Conservation (phyloP, 2,329 filamentous ascomycete species). For the Diaporthe citri region DNA sequence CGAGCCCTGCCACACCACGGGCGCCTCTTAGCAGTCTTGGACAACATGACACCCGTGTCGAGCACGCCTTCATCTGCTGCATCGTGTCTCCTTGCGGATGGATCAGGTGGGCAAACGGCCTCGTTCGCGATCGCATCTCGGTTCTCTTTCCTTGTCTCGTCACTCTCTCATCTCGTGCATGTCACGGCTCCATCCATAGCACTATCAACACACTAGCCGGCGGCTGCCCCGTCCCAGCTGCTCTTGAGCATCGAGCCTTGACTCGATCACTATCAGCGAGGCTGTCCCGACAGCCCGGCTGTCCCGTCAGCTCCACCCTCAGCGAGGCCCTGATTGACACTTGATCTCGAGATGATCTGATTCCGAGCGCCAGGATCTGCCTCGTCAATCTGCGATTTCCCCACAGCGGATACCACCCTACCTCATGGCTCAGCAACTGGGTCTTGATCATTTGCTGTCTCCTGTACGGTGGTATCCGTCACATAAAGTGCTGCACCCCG, state of each 20-base stretch:
- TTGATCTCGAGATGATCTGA: constrained; percentile 29
- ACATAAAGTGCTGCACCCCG: background rate
- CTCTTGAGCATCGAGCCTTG: constrained; percentile 10
- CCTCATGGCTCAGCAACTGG: constrained; percentile 36
- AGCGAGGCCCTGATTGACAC: background rate
- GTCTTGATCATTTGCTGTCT: constrained; percentile 15
- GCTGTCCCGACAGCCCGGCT: constrained; percentile 23
- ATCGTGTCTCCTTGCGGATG: background rate
- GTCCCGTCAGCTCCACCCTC: constrained; percentile 26
- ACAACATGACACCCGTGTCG: constrained; percentile 12
- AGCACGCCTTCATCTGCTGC: constrained; percentile 15
- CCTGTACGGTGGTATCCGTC: background rate
- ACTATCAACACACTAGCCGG: background rate
- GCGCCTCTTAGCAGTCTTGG: constrained; percentile 1
- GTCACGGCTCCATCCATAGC: background rate
- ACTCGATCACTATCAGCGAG: constrained; percentile 25
- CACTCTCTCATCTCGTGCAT: background rate
- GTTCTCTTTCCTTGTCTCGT: background rate
- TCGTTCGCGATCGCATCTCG: background rate
- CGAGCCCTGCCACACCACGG: background rate
- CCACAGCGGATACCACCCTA: constrained; percentile 36
- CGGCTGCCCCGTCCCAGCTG: constrained; percentile 16
- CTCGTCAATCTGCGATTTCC: constrained; percentile 32
- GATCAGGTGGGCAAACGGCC: background rate
- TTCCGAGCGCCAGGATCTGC: constrained; percentile 29